Conservation (phyloP, 371 early-diverging fungal species). For the Rhizopus microsporus region DNA sequence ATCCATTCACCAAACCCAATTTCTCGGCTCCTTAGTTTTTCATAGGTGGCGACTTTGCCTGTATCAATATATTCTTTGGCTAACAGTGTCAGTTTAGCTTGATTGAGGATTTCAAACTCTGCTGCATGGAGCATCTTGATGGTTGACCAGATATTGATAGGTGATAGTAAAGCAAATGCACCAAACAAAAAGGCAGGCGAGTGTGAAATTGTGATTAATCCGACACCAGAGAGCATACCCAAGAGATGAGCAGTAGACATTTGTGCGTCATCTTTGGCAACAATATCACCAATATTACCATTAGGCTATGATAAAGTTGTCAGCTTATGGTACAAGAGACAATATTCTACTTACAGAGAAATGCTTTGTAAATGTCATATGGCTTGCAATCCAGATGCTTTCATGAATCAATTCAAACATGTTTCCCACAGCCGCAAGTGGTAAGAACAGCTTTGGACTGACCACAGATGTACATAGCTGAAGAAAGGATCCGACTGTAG, state of each 20-base stretch:
- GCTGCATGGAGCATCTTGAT: conserved; percentile 59
- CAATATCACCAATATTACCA: conserved; percentile 71
- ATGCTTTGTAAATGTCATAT: conserved; percentile 75
- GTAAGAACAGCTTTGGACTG: conserved; percentile 55
- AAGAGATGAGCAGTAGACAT: conserved; percentile 70
- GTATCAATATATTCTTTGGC: conserved; percentile 47
- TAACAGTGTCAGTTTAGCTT: conserved; percentile 60
- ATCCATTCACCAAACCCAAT: conserved; percentile 72
- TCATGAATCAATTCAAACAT: conserved; percentile 65
- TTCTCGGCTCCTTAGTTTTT: conserved; percentile 44
- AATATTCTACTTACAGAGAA: conserved; percentile 55
- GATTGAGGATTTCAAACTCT: conserved; percentile 67
- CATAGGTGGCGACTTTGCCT: conserved; percentile 40
- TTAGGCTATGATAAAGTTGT: conserved; percentile 32
- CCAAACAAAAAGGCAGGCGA: conserved; percentile 60
- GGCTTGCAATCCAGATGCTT: conserved; percentile 69
- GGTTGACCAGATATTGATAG: conserved; percentile 62
- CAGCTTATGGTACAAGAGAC: not conserved
- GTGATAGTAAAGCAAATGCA: conserved; percentile 56
- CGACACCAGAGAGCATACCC: conserved; percentile 68
- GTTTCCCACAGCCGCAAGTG: conserved; percentile 65
- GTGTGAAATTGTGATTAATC: conserved; percentile 59
- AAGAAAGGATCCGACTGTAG: conserved; percentile 57
- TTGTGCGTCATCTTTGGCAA: conserved; percentile 76
- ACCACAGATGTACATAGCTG: conserved; percentile 63